Evolutionary conservation across 805 yeast genomes (phyloP).

Genomic region (Candida ortonii): DNA sequence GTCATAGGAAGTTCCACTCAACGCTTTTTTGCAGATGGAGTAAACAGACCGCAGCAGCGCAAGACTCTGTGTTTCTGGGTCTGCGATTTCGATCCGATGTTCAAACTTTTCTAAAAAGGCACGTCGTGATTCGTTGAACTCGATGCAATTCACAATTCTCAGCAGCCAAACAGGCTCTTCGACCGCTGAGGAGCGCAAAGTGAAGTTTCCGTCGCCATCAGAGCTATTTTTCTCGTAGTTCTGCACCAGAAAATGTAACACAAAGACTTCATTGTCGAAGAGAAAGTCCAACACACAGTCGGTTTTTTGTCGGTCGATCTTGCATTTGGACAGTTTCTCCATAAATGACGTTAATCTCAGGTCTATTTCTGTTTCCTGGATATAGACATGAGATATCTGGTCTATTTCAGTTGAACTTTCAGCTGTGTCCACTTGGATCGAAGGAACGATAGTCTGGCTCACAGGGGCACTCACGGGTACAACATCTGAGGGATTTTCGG

Average conservation of each 20-base stretch:
- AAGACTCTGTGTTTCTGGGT: neutral
- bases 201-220: constrained; percentile 1
- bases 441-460: too few relatives aligned
- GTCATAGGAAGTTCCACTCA: constrained; percentile 14
- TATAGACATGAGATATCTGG: too few relatives aligned
- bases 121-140: constrained; percentile 26
- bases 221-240: constrained; percentile 5
- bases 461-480: too few relatives aligned
- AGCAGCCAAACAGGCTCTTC: constrained; percentile 13
- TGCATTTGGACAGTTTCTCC: constrained; percentile 5
- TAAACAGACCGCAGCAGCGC: constrained; percentile 3
- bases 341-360: constrained; percentile 3
- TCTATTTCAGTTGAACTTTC: too few relatives aligned
- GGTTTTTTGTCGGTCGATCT: constrained; percentile 23
- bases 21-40: constrained; percentile 4
- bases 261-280: constrained; percentile 4
- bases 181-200: constrained; percentile 1
- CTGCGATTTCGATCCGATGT: neutral
- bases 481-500: too few relatives aligned
- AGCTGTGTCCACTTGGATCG: too few relatives aligned
- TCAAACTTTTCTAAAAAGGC: constrained; percentile 16
- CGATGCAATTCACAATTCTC: constrained; percentile 13
- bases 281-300: constrained; percentile 14
- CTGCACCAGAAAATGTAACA: constrained; percentile 8
- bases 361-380: too few relatives aligned